These are phyloP conservation scores for Verticillium klebahnii DNA, from an alignment of 2,329 filamentous ascomycete genomes.

Conservation along the genomic window DNA sequence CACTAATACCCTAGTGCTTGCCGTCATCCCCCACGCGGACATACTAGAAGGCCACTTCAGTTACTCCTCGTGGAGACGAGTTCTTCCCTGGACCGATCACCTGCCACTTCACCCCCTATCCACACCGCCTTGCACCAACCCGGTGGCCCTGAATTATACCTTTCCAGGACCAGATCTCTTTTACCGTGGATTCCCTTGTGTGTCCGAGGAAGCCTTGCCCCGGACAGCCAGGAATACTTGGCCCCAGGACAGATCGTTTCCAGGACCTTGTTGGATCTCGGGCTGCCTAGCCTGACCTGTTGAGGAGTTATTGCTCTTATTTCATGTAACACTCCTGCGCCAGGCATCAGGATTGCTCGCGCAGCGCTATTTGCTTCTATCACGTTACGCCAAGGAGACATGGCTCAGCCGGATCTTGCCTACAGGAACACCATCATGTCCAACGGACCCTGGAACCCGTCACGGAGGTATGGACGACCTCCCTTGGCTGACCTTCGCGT, in stretches of 20 bases:
- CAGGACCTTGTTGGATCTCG: slow-evolving; percentile 6
- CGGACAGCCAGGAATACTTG: slow-evolving; percentile 13
- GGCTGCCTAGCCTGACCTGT: slow-evolving; percentile 10
- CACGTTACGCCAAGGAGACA: slow-evolving; percentile 19
- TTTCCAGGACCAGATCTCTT: slow-evolving; percentile 13
- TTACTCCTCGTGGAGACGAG: slow-evolving; percentile 14
- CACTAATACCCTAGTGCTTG: slow-evolving; percentile 14
- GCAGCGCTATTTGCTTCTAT: background rate
- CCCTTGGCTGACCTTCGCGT: slow-evolving; percentile 4
- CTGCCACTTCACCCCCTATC: slow-evolving; percentile 9
- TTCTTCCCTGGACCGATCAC: slow-evolving; percentile 15
- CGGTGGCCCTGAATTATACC: slow-evolving; percentile 9
- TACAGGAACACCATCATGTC: slow-evolving; percentile 41
- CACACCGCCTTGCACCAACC: slow-evolving; percentile 14
- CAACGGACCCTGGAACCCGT: slow-evolving; percentile 44
- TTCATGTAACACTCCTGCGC: slow-evolving; percentile 12
- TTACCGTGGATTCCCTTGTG: slow-evolving; percentile 16
- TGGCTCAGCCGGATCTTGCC: slow-evolving; percentile 43
- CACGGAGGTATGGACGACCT: slow-evolving; percentile 44
- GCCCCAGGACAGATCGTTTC: slow-evolving; percentile 11
- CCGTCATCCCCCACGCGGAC: slow-evolving; percentile 7
- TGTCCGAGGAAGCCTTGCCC: slow-evolving; percentile 11
- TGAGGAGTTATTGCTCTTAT: slow-evolving; percentile 12
- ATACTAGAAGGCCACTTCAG: slow-evolving; percentile 11
- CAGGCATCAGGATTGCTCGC: slow-evolving; percentile 2